Percentiles rank a stretch among this genome's conserved stretches.
Conservation (phyloP, 495 filamentous ascomycete genomes). For the Aspergillus heteromorphus region DNA sequence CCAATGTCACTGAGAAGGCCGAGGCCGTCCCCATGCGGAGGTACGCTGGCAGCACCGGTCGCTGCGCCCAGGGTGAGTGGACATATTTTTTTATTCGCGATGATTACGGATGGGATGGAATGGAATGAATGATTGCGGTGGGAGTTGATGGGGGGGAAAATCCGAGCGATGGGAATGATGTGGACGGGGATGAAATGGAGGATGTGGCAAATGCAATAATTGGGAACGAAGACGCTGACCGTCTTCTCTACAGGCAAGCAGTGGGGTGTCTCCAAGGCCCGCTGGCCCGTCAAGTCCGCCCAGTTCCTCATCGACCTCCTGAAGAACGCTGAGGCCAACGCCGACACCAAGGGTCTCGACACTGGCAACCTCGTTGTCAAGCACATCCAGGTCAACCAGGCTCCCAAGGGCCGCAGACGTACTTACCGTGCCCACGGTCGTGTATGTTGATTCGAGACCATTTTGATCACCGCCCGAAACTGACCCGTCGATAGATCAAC, state of each 20-base stretch:
- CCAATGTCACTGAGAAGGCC: slow-evolving; percentile 91
- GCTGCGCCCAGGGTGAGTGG: slow-evolving; percentile 89
- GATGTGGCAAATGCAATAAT: background rate
- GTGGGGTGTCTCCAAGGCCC: slow-evolving; percentile 92
- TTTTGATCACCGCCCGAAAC: background rate
- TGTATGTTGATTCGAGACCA: slow-evolving; percentile 57
- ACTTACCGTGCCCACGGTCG: slow-evolving; percentile 99
- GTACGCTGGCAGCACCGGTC: slow-evolving; percentile 89
- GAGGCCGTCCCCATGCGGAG: slow-evolving; percentile 96
- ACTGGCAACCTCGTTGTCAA: slow-evolving; percentile 93
- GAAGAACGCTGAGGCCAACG: slow-evolving; percentile 99
- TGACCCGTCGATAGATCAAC: slow-evolving; percentile 67
- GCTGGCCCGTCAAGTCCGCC: slow-evolving; percentile 99
- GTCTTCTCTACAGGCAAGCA: slow-evolving; percentile 71
- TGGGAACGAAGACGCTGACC: slow-evolving; percentile 17
- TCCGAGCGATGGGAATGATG: background rate
- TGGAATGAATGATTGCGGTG: background rate
- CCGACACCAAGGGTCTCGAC: slow-evolving; percentile 98
- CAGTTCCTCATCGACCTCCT: slow-evolving; percentile 95
- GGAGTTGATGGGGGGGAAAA: too few species aligned
- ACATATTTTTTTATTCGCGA: slow-evolving; percentile 3
- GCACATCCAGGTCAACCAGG: slow-evolving; percentile 99
- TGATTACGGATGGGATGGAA: background rate
- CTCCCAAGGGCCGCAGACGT: slow-evolving; percentile 93
- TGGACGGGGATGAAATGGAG: background rate